These are phyloP conservation scores for Cicer bijugum DNA, from an alignment of 306 rosid species.

Conservation along the genomic window DNA sequence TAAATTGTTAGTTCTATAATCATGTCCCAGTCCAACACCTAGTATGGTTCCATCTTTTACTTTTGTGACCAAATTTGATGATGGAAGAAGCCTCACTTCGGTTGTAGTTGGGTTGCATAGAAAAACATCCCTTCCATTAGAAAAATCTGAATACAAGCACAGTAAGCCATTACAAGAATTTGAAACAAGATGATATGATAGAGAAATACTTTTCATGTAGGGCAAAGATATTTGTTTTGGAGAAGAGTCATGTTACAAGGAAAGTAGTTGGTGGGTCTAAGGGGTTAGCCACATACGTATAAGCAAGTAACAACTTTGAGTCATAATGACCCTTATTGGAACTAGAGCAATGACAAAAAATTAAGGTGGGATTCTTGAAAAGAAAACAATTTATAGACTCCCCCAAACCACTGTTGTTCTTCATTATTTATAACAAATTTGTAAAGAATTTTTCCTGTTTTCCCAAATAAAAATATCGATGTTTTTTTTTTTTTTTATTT, in stretches of 20 bases:
- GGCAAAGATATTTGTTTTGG: background rate
- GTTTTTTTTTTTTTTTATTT: no score
- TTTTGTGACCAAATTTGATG: background rate
- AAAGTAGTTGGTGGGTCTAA: background rate
- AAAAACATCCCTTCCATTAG: background rate
- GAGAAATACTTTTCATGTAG: background rate
- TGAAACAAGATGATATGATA: background rate
- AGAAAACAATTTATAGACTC: no score
- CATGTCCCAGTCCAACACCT: slow-evolving; percentile 18
- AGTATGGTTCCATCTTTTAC: background rate
- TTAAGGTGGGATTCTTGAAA: no score
- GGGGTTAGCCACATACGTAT: background rate
- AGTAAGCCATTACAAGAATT: background rate
- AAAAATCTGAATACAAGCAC: background rate
- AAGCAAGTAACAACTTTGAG: background rate
- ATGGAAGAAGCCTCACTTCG: background rate
- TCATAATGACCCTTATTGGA: background rate
- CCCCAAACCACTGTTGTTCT: no score
- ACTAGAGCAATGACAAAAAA: no score
- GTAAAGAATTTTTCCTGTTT: no score
- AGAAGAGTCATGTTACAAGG: background rate
- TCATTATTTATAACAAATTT: no score
- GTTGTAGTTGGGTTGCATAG: background rate
- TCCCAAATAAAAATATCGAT: no score
- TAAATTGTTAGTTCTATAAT: background rate